A percentile compares a stretch with the other conserved stretches of the same genome.
These are phyloP conservation scores for Haplosporangium sp. DNA, from an alignment of 371 early-diverging fungal species.

Conservation along the genomic window DNA sequence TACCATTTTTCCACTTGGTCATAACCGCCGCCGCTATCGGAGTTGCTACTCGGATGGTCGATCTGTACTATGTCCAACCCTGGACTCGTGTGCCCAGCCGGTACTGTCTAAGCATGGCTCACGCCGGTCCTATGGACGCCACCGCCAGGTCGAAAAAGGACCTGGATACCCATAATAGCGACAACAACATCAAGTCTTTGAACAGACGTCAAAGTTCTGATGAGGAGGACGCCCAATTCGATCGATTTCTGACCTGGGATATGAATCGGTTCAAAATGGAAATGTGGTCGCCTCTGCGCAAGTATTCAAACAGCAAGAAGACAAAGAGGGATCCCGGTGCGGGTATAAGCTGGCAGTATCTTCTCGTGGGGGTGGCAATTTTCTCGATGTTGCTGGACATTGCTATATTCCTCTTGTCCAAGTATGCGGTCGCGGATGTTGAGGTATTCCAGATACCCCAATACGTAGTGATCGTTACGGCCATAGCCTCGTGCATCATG, in stretches of 20 bases:
- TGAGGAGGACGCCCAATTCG: neutral
- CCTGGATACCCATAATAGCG: neutral
- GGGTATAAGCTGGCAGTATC: constrained; percentile 16
- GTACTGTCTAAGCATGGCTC: neutral
- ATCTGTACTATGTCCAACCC: constrained; percentile 48
- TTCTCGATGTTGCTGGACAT: constrained; percentile 17
- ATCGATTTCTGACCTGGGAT: constrained; percentile 33
- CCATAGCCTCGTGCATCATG: constrained; percentile 14
- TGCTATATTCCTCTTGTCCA: constrained; percentile 17
- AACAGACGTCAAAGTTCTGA: too few relatives aligned
- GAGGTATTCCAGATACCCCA: constrained; percentile 1
- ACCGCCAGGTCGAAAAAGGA: constrained; percentile 29
- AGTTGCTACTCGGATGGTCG: constrained; percentile 26
- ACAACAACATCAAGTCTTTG: neutral
- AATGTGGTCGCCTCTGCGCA: constrained; percentile 42
- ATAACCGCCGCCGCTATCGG: constrained; percentile 24
- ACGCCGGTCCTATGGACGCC: neutral
- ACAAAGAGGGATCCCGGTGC: neutral
- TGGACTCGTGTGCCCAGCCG: constrained; percentile 38
- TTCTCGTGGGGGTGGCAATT: constrained; percentile 1
- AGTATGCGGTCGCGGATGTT: constrained; percentile 10
- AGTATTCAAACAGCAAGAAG: constrained; percentile 6
- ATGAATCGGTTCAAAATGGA: constrained; percentile 31
- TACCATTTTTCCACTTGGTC: constrained; percentile 12
- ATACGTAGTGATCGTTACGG: constrained; percentile 16